Evolutionary conservation across 306 rosid species (phyloP).

Genomic region (Cucurbita ficifolia): DNA sequence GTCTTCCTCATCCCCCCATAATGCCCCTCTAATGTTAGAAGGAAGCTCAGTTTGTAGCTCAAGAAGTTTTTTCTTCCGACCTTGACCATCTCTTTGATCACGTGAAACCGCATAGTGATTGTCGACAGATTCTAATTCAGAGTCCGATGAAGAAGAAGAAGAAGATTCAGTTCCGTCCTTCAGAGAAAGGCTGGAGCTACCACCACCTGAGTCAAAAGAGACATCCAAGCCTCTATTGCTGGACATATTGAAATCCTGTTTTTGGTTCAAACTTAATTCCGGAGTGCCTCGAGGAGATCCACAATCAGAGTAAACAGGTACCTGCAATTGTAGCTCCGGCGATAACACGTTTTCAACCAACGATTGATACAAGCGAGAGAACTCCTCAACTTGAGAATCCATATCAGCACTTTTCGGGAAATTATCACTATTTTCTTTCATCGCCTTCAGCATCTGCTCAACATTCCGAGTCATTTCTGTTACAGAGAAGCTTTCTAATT

Average conservation of each 20-base stretch:
- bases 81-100: conserved; percentile 16
- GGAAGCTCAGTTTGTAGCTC: conserved; percentile 24
- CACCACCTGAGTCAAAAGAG: conserved; percentile 34
- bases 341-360: conserved; percentile 16
- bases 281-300: conserved; percentile 16
- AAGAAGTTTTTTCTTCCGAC: conserved; percentile 13
- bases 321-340: conserved; percentile 26
- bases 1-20: conserved; percentile 9
- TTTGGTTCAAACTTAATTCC: conserved; percentile 30
- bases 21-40: conserved; percentile 19
- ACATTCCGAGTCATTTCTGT: conserved; percentile 33
- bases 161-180: conserved; percentile 34
- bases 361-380: conserved; percentile 21
- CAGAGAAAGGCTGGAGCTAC: conserved; percentile 32
- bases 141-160: conserved; percentile 37
- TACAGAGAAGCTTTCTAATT: not conserved
- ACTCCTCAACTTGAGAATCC: conserved; percentile 19
- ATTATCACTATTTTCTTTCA: conserved; percentile 20
- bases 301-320: conserved; percentile 19
- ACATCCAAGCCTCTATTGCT: conserved; percentile 26
- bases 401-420: not conserved
- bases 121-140: conserved; percentile 28
- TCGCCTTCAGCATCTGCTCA: conserved; percentile 21
- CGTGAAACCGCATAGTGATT: conserved; percentile 16
- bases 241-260: conserved; percentile 18